Conservation (phyloP, 2,329 filamentous ascomycete species). For the Plenodomus lindquistii region DNA sequence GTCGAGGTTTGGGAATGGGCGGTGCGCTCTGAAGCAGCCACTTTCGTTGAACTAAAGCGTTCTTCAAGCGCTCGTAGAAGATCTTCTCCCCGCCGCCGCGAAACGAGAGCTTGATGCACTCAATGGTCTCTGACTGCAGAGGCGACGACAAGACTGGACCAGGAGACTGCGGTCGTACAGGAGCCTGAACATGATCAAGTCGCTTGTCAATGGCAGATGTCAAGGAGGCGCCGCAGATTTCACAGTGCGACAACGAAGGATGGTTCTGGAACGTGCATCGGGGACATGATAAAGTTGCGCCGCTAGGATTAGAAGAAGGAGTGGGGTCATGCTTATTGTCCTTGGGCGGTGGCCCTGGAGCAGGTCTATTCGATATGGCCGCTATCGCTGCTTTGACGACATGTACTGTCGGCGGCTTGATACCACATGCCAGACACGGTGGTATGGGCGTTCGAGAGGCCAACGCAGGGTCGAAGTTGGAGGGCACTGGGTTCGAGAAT, state of each 20-base stretch:
- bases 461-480: conserved; percentile 86
- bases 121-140: conserved; percentile 63
- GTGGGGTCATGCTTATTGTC: conserved; percentile 44
- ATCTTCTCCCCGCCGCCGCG: conserved; percentile 85
- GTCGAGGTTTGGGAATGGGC: conserved; percentile 71
- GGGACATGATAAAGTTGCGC: conserved; percentile 61
- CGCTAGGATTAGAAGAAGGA: conserved; percentile 12
- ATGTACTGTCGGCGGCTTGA: conserved; percentile 82
- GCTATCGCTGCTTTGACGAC: conserved; percentile 86
- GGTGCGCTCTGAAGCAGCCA: conserved; percentile 92
- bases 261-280: conserved; percentile 95
- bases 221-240: conserved; percentile 85
- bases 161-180: conserved; percentile 70
- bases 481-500: conserved; percentile 89
- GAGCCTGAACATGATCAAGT: conserved; percentile 45
- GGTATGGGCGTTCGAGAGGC: conserved; percentile 79
- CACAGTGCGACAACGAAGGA: conserved; percentile 80
- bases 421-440: conserved; percentile 89
- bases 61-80: conserved; percentile 86
- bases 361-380: conserved; percentile 65
- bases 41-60: conserved; percentile 87
- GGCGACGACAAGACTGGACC: conserved; percentile 64
- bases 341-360: conserved; percentile 32
- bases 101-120: conserved; percentile 90
- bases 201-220: conserved; percentile 55